These are phyloP conservation scores for Alternaria sp. DNA, from an alignment of 2,329 filamentous ascomycete genomes.

Conservation along the genomic window DNA sequence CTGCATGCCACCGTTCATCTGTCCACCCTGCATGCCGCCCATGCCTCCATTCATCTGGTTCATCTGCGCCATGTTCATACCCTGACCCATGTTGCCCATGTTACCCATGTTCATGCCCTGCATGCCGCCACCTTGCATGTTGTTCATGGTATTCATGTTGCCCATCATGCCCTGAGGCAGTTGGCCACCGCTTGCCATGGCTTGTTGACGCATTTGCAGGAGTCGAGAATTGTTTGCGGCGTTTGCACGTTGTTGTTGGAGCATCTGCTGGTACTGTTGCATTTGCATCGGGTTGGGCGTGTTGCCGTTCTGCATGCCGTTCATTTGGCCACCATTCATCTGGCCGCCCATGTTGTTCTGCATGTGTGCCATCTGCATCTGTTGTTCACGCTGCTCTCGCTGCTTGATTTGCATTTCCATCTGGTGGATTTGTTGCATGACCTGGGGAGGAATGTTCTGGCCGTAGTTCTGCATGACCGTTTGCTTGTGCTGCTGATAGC, in stretches of 20 bases:
- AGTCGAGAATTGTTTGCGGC: conserved; percentile 43
- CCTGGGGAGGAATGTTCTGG: conserved; percentile 33
- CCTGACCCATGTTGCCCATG: conserved; percentile 23
- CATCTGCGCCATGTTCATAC: conserved; percentile 19
- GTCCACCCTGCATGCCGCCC: conserved; percentile 22
- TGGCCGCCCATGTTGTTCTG: conserved; percentile 19
- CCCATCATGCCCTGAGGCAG: conserved; percentile 40
- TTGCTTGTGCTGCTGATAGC: conserved; percentile 33
- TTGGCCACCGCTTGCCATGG: conserved; percentile 37
- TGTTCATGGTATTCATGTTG: conserved; percentile 20
- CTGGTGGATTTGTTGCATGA: conserved; percentile 35
- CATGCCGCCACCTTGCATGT: conserved; percentile 32
- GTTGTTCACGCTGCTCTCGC: conserved; percentile 29
- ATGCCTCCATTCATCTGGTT: conserved; percentile 18
- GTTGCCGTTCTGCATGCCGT: conserved; percentile 24
- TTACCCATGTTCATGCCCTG: conserved; percentile 38
- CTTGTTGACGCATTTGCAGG: conserved; percentile 41
- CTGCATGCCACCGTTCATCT: conserved; percentile 25
- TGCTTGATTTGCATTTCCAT: conserved; percentile 36
- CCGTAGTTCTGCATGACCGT: conserved; percentile 33
- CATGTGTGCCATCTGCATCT: conserved; percentile 26
- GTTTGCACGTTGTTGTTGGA: conserved; percentile 43
- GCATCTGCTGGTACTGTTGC: conserved; percentile 43
- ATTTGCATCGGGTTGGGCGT: conserved; percentile 37
- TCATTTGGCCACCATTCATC: conserved; percentile 35